These are phyloP conservation scores for Diplotaxis tenuifolia DNA, from an alignment of 345 rosid genomes.

Conservation along the genomic window DNA sequence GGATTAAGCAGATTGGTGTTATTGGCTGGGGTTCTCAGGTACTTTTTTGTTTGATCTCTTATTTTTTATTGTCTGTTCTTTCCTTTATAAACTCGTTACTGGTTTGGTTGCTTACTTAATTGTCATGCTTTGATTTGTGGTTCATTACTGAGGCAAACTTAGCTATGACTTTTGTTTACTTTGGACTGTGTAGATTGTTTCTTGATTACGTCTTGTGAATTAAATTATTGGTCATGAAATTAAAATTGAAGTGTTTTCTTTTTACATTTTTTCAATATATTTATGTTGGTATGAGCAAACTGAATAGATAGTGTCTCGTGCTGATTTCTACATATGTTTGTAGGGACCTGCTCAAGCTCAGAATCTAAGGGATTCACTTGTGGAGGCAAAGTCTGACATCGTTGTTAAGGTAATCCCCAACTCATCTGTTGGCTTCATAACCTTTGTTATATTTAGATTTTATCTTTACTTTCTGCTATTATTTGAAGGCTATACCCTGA, in stretches of 20 bases:
- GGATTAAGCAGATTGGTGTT: conserved; percentile 90
- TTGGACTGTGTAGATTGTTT: not conserved
- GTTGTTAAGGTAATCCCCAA: conserved; percentile 60
- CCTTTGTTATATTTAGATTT: not conserved
- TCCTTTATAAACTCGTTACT: too few relatives aligned
- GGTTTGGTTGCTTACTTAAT: not conserved
- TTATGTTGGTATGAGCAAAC: not conserved
- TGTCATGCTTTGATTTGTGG: not conserved
- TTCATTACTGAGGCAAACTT: not conserved
- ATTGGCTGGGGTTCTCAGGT: conserved; percentile 97
- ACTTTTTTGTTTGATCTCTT: too few relatives aligned
- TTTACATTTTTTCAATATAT: not conserved
- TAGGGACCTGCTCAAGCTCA: conserved; percentile 98
- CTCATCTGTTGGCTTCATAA: not conserved
- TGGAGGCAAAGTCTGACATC: conserved; percentile 75
- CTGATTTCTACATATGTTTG: not conserved
- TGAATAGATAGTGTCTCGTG: not conserved
- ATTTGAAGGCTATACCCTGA: conserved; percentile 12
- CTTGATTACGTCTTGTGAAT: not conserved
- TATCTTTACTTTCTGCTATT: not conserved
- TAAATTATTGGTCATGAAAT: not conserved
- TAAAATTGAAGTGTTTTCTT: not conserved
- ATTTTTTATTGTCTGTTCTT: too few relatives aligned
- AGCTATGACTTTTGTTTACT: not conserved
- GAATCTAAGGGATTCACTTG: conserved; percentile 86